A percentile compares a stretch with the other conserved stretches of the same genome.
Conservation (phyloP, 2,329 filamentous ascomycete genomes). For the Alternaria gaisen region DNA sequence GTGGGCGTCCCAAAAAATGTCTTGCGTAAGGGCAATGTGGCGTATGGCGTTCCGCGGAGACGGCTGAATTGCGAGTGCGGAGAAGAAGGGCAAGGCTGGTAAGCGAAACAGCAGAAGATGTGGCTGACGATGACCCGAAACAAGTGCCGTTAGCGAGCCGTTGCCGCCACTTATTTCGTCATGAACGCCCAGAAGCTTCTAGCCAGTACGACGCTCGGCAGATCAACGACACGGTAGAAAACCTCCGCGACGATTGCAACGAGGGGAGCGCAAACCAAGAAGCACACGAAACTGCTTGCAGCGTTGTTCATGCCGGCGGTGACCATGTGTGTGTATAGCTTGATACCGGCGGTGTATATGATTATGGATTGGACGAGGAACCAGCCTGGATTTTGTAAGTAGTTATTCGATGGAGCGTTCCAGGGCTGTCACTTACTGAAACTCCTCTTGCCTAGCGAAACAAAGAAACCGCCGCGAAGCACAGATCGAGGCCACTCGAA, state of each 20-base stretch:
- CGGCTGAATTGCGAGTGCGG: background rate
- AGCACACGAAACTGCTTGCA: constrained; percentile 31
- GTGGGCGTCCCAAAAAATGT: background rate
- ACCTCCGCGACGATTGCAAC: constrained; percentile 34
- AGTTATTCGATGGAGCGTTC: background rate
- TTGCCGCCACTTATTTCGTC: constrained; percentile 24
- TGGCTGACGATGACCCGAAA: background rate
- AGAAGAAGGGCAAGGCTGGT: background rate
- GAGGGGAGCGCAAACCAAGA: constrained; percentile 35
- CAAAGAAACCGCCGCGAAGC: constrained; percentile 47
- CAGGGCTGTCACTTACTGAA: constrained; percentile 51
- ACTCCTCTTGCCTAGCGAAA: constrained; percentile 54
- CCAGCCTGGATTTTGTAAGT: constrained; percentile 45
- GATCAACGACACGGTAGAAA: constrained; percentile 43
- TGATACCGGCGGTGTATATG: constrained; percentile 55
- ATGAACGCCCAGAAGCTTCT: constrained; percentile 36
- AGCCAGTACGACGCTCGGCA: constrained; percentile 42
- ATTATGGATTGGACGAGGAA: constrained; percentile 55
- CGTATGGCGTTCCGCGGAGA: background rate
- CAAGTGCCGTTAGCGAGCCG: background rate
- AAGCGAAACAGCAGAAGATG: background rate
- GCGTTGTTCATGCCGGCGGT: constrained; percentile 18
- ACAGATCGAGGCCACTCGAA: constrained; percentile 48
- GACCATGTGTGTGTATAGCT: constrained; percentile 54
- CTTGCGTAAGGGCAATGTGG: constrained; percentile 3